These are phyloP conservation scores for Sherardia arvensis DNA, from an alignment of 257 asterid genomes.

Conservation along the genomic window DNA sequence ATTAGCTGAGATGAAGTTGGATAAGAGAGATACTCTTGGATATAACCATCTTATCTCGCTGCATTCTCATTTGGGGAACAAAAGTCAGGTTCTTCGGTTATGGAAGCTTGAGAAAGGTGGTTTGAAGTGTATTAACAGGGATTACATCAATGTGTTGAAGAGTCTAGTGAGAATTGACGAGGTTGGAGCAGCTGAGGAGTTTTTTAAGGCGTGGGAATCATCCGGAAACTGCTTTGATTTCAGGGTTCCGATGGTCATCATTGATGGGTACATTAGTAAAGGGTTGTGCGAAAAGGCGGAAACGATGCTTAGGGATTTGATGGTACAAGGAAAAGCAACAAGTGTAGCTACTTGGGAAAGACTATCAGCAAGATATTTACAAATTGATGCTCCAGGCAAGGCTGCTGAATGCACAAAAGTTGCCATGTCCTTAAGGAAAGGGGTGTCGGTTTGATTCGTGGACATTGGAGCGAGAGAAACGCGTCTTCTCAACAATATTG, in stretches of 20 bases:
- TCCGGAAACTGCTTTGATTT: constrained; percentile 58
- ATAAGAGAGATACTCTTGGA: constrained; percentile 39
- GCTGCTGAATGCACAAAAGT: constrained; percentile 39
- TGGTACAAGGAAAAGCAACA: constrained; percentile 27
- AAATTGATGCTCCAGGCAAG: constrained; percentile 34
- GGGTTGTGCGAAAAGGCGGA: constrained; percentile 53
- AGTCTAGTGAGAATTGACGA: constrained; percentile 57
- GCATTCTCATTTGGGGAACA: constrained; percentile 54
- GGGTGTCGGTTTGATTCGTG: constrained; percentile 32
- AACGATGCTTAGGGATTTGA: constrained; percentile 35
- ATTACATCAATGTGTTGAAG: constrained; percentile 53
- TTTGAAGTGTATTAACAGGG: constrained; percentile 47
- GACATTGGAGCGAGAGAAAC: constrained; percentile 25
- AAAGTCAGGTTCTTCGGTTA: constrained; percentile 46
- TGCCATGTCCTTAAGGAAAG: constrained; percentile 30
- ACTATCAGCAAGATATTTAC: constrained; percentile 51
- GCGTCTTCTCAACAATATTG: constrained; percentile 21
- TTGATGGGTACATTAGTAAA: constrained; percentile 40
- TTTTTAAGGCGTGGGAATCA: constrained; percentile 68
- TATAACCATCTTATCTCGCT: constrained; percentile 71
- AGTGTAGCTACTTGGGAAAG: constrained; percentile 44
- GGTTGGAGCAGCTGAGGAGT: constrained; percentile 50
- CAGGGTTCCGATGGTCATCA: constrained; percentile 45
- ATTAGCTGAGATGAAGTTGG: constrained; percentile 56
- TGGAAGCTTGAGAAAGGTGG: constrained; percentile 44